phyloP scores from a whole-genome alignment of 2,329 filamentous ascomycete genomes.

The Alternaria sp. region DNA sequence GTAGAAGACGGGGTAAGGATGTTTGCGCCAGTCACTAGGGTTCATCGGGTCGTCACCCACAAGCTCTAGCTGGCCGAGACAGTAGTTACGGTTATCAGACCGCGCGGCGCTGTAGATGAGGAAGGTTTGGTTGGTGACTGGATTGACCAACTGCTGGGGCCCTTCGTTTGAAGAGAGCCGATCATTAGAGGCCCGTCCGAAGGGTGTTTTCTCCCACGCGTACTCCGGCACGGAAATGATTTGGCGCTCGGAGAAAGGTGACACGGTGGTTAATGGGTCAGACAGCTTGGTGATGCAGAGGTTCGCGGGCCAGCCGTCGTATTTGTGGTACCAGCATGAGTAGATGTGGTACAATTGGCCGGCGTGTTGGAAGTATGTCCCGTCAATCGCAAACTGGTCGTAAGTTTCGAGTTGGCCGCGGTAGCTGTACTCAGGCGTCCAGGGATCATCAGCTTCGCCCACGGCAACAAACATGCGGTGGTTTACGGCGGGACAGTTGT shows the following conservation, averaged over 20 bases:
- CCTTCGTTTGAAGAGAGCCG: conserved; percentile 61
- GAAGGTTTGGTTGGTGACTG: conserved; percentile 57
- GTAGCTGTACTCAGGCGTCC: conserved; percentile 54
- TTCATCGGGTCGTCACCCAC: conserved; percentile 61
- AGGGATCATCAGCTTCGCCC: conserved; percentile 52
- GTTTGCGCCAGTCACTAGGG: conserved; percentile 58
- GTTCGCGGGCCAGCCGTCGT: conserved; percentile 61
- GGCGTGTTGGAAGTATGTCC: conserved; percentile 60
- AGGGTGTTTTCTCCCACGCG: conserved; percentile 62
- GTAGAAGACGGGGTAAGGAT: conserved; percentile 58
- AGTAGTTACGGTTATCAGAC: conserved; percentile 63
- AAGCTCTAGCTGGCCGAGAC: conserved; percentile 61
- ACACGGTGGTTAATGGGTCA: conserved; percentile 58
- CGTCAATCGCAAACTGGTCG: conserved; percentile 63
- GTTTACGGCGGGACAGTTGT: conserved; percentile 59
- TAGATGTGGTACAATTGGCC: conserved; percentile 51
- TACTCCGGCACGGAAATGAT: conserved; percentile 59
- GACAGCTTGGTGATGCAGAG: conserved; percentile 61
- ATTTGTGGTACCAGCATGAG: conserved; percentile 53
- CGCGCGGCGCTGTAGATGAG: conserved; percentile 60
- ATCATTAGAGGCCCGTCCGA: conserved; percentile 56
- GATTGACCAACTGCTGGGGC: conserved; percentile 60
- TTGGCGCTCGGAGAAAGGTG: conserved; percentile 56
- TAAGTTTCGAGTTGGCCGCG: conserved; percentile 60
- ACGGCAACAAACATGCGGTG: conserved; percentile 63